Base-by-base conservation (phyloP, 1,284 basidiomycete genomes). In the Acaromyces ingoldii region DNA sequence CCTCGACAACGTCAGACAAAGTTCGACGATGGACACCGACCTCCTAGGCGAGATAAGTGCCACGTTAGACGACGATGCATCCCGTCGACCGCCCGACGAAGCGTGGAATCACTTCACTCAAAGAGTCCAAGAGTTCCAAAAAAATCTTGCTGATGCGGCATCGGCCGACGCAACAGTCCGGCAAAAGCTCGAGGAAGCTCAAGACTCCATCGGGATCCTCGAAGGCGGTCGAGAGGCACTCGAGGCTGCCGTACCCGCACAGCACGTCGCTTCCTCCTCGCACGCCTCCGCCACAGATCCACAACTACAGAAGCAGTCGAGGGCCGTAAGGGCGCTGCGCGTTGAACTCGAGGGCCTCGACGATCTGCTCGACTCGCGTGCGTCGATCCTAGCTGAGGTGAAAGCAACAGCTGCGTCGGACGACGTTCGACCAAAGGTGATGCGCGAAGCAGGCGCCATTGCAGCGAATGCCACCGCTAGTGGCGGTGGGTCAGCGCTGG, bases 331-430 rank as follows among this genome's bases (percentile, higher is more conserved):
- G 4, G 81, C 82, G 1, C 78, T 98, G 4, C 85, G 91, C 13
- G 81, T 82, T 0, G 81, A 84, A 9, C 79, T 96, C 6, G 93
- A 98, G 75, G 81, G 83, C 15, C 80, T 97, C 0, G 87, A 93
- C 52, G 85, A 88, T 36, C 67, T 90, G 6, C 82, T 82, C 47
- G 58, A 62, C 43, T 52, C 60, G 15, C 48, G 67, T 3, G 55
- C 79, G 0, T 81, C 86, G 31, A 75, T 88, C 3, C 82, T 88
- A 4, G 77, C 81, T 10, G 83, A 88, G 44, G 87, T 85, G 1
- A 80, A 83, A 47, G 80, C 82, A 7, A 77, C 86, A 4, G 81
- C 84, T 0, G 81, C 82, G 5, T 79, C 80, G 0, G 91, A 96
- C 64, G 87, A 95, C 67, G 84, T 95, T 49, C 81, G 83, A 6